These are phyloP conservation scores for Gryganskiella cystojenkinii DNA, from an alignment of 192 early-diverging fungal species.

Conservation along the genomic window DNA sequence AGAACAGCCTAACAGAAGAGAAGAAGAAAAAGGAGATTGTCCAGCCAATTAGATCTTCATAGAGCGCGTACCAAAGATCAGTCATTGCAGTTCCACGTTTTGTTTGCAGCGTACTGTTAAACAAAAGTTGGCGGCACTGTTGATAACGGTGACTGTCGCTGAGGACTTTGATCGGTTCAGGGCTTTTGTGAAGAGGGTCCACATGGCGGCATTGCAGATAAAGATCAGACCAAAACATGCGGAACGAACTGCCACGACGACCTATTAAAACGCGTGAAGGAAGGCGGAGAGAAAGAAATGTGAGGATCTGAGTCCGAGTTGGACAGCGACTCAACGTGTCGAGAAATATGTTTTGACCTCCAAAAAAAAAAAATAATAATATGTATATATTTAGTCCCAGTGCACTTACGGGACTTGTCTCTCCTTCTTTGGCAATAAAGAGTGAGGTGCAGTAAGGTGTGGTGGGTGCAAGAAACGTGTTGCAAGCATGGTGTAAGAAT, in stretches of 20 bases:
- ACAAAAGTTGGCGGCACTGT: constrained; percentile 82
- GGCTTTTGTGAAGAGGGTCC: constrained; percentile 88
- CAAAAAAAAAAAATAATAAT: background rate
- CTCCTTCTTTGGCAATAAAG: constrained; percentile 37
- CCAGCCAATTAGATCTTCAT: too few relatives aligned
- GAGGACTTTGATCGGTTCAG: constrained; percentile 80
- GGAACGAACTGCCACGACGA: constrained; percentile 55
- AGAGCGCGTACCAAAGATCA: too few relatives aligned
- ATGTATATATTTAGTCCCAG: background rate
- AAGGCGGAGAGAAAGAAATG: background rate
- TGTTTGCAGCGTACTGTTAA: constrained; percentile 60
- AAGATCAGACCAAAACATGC: constrained; percentile 70
- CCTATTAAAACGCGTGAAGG: constrained; percentile 17
- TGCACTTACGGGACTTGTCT: constrained; percentile 41
- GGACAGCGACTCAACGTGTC: background rate
- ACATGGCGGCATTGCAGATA: constrained; percentile 85
- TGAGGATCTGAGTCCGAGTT: background rate
- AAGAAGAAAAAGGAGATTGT: background rate
- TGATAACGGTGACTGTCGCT: constrained; percentile 79
- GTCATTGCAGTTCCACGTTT: constrained; percentile 4
- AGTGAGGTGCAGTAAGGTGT: constrained; percentile 37
- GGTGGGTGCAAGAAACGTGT: constrained; percentile 32
- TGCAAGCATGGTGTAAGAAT: constrained; percentile 42
- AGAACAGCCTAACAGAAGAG: constrained; percentile 68
- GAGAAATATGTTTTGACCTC: constrained; percentile 7